Evolutionary conservation across 2,329 filamentous ascomycete species (phyloP), one percentile per base, ranked within the genome.

Genomic region (Penicillium fuscoglaucum): DNA sequence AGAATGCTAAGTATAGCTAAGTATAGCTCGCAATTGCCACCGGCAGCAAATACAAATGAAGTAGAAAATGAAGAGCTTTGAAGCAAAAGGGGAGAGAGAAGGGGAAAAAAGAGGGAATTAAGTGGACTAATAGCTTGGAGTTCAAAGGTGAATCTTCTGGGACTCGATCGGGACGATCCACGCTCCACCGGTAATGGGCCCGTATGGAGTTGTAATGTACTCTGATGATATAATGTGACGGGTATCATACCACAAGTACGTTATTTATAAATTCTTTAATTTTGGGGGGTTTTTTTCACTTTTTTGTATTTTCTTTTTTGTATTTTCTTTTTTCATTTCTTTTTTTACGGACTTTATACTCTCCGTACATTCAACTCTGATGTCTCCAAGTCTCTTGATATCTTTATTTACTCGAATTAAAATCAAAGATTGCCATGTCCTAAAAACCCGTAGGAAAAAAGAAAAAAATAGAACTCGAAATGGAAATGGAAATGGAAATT

Each of bases 91-190:
- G 33, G 40, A 55, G 49, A 60, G 29, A 47, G 33, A 17, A 6
- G 12, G 41, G 61, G 40, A 31, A 59, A 58, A 54, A 58, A 54
- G 55, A 58, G 52, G 52, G 57, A 55, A 49, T 47, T 48, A 51
- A 47, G 48, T 41, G 57, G 53, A 64, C 57, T 64, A 64, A 63
- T 55, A 66, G 61, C 55, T 64, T 47, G 55, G 52, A 50, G 49
- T 62, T 52, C 47, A 65, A 21, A 6, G 52, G 44, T 65, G 62
- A 61, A 61, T 65, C 64, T 63, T 62, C 56, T 59, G 51, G 64
- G 65, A 61, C 62, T 67, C 64, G 65, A 67, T 67, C 65, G 64
- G 64, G 65, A 64, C 62, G 66, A 67, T 67, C 66, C 60, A 65
- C 58, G 59, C 54, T 59, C 61, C 62, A 62, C 62, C 19, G 39